Conservation (phyloP, 2,329 filamentous ascomycete genomes). For the Penicillium sp. region DNA sequence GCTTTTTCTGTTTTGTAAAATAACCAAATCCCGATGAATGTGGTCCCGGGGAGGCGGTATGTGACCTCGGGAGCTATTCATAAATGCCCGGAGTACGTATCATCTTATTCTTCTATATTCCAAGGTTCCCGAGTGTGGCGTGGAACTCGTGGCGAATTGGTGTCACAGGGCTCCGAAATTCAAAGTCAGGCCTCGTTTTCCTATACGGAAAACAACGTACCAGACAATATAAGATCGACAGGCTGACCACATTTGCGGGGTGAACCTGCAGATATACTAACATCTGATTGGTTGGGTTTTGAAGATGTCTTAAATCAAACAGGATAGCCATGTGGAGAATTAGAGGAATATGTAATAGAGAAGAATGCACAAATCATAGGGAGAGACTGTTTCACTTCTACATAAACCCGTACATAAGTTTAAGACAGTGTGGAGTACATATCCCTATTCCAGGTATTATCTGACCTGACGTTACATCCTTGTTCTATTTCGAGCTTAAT, state of each 20-base stretch:
- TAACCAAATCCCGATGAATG: no score
- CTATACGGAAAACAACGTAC: no score
- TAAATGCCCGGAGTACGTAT: neutral
- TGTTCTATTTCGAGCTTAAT: constrained; percentile 6
- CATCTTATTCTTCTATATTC: neutral
- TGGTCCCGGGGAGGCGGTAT: no score
- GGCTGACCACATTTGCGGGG: neutral
- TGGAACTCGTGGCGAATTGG: neutral
- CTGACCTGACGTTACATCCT: constrained; percentile 3
- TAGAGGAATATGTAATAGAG: neutral
- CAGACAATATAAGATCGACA: neutral
- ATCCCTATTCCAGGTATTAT: neutral
- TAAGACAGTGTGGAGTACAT: constrained; percentile 5
- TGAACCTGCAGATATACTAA: neutral
- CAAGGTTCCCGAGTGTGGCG: neutral
- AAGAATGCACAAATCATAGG: constrained; percentile 2
- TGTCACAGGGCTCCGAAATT: neutral
- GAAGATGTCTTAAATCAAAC: constrained; percentile 3
- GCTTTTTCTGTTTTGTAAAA: no score
- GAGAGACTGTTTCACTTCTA: neutral
- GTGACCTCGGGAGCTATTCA: neutral
- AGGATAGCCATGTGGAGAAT: neutral
- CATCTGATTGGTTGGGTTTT: constrained; percentile 4
- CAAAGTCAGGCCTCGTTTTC: neutral
- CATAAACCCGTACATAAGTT: neutral